These are phyloP conservation scores for Chaetothyriales sp. DNA, from an alignment of 2,329 filamentous ascomycete genomes.

Conservation along the genomic window DNA sequence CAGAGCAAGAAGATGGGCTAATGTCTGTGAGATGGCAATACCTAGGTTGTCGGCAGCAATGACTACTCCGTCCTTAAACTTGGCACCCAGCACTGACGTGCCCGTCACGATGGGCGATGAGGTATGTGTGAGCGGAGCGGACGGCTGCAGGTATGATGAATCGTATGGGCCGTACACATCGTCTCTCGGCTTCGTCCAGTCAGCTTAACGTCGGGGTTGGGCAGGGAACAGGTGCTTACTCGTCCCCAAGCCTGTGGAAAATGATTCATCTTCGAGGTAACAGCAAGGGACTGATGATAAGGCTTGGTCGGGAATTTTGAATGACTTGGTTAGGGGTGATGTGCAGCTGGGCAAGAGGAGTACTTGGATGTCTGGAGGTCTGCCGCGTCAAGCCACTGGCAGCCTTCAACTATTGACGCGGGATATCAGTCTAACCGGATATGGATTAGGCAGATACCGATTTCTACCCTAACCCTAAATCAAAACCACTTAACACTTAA, in stretches of 20 bases:
- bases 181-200: slow-evolving; percentile 61
- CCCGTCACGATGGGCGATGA: slow-evolving; percentile 89
- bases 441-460: background rate
- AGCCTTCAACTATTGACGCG: background rate
- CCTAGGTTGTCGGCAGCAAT: slow-evolving; percentile 94
- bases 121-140: slow-evolving; percentile 66
- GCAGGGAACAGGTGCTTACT: slow-evolving; percentile 29
- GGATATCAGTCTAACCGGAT: background rate
- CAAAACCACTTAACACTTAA: too few species aligned
- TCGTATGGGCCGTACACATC: slow-evolving; percentile 95
- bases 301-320: slow-evolving; percentile 6
- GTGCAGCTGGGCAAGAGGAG: background rate
- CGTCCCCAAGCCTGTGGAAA: slow-evolving; percentile 51
- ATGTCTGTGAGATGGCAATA: slow-evolving; percentile 28
- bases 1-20: slow-evolving; percentile 1
- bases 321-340: background rate
- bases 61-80: slow-evolving; percentile 91
- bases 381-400: background rate
- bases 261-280: slow-evolving; percentile 40
- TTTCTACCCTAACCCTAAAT: background rate
- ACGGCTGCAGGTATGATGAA: slow-evolving; percentile 59
- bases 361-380: background rate
- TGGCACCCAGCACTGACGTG: slow-evolving; percentile 85
- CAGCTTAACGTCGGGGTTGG: slow-evolving; percentile 19
- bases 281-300: slow-evolving; percentile 1